Base-by-base conservation (phyloP, 768 basidiomycete species). In the Lyophyllum semitale region DNA sequence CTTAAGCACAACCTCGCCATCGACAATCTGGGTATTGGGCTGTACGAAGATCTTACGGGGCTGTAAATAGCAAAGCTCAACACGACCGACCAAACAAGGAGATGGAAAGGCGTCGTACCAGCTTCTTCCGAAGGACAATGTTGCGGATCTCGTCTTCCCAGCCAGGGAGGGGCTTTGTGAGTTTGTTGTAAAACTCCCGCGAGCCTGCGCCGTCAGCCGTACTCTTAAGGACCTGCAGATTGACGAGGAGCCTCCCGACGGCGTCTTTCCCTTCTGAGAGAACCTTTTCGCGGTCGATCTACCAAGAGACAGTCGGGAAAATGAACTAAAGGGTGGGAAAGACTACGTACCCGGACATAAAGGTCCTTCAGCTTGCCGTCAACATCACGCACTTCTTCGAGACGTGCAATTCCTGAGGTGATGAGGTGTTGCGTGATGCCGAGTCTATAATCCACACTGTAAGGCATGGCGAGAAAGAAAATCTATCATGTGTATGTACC, bases 1-100 rank as follows among this genome's bases (percentile, higher is more conserved):
- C 68, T 84, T 90, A 56, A 95, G 71, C 50, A 84, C 73, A 25
- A 91, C 89, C 61, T 91, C 83, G 25, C 75, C 85, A 59, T 84
- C 73, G 49, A 80, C 80, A 45, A 93, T 61, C 61, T 85, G 73
- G 13, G 91, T 91, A 63, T 89, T 93, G 2, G 91, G 89, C 69
- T 92, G 93, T 3, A 91, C 85, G 70, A 94, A 89, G 17, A 92
- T 79, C 69, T 92, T 94, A 54, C 93, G 84, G 17, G 93, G 88
- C 87, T 93, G 60, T 51, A 56, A n/a, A 25, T n/a, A 46, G 25
- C 9, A 11, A n/a, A 7, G 13, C 12, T 51, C 20, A 56, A 48
- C 32, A 27, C 37, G 17, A 41, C n/a, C 35, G 40, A 50, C 54
- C 20, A 55, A 38, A 13, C 32, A 22, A 50, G 35, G 40, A 30